Conservation (phyloP, 345 rosid genomes). For the Stellera chamaejasme region DNA sequence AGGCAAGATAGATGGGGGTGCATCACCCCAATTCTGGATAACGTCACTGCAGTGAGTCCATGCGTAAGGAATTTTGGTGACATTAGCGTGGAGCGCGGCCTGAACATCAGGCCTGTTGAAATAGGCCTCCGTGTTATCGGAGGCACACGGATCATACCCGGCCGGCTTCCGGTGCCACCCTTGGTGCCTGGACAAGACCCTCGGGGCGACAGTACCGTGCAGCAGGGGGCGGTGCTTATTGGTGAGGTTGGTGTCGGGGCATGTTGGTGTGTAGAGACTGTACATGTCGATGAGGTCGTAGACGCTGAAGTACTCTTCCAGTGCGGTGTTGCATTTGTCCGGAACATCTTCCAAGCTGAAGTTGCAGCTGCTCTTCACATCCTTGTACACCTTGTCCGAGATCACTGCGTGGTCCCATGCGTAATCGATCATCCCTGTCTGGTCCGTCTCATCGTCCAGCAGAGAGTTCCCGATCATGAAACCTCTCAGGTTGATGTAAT, state of each 20-base stretch:
- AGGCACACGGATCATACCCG: conserved; percentile 68
- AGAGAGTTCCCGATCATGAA: conserved; percentile 73
- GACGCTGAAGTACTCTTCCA: conserved; percentile 35
- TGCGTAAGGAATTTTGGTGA: conserved; percentile 47
- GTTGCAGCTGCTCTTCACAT: conserved; percentile 41
- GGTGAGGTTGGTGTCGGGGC: conserved; percentile 17
- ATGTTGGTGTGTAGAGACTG: conserved; percentile 52
- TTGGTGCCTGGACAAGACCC: conserved; percentile 34
- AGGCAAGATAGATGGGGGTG: conserved; percentile 70
- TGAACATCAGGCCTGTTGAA: conserved; percentile 74
- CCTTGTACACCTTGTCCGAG: conserved; percentile 46
- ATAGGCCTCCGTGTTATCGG: conserved; percentile 39
- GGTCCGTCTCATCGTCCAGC: conserved; percentile 72
- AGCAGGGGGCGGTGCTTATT: conserved; percentile 24
- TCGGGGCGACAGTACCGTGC: conserved; percentile 29
- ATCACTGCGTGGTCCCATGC: conserved; percentile 86
- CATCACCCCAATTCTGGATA: conserved; percentile 43
- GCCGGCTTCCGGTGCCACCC: conserved; percentile 51
- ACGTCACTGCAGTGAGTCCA: conserved; percentile 73
- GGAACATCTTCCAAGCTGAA: conserved; percentile 26
- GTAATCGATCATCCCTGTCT: conserved; percentile 67
- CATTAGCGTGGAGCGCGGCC: conserved; percentile 66
- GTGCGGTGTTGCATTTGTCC: conserved; percentile 25
- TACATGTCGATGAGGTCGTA: conserved; percentile 66
- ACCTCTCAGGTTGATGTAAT: conserved; percentile 63